A percentile compares a stretch with the other conserved stretches of the same genome.
phyloP scores from a whole-genome alignment of 768 basidiomycete species.

The Fomitopsis pulvina region DNA sequence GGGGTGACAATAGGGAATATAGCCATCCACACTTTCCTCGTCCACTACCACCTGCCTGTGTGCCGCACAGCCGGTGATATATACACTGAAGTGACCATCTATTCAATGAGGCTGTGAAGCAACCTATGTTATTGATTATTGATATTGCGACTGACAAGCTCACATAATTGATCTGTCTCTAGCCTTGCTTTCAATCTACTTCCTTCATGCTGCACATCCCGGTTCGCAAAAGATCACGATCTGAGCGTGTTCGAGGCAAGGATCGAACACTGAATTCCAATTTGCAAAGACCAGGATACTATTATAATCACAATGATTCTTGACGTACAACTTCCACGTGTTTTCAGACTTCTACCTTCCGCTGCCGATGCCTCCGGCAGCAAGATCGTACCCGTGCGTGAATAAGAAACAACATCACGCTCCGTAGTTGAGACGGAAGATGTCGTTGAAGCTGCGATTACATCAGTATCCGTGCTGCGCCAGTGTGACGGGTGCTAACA shows the following conservation, averaged over 20 bases:
- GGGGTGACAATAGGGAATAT: too few species aligned
- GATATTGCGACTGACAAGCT: too few species aligned
- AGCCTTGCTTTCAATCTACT: too few species aligned
- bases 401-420: slow-evolving; percentile 19
- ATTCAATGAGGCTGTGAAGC: too few species aligned
- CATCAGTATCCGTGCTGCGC: not conserved
- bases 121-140: too few species aligned
- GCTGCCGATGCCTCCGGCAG: slow-evolving; percentile 4
- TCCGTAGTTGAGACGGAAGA: slow-evolving; percentile 87
- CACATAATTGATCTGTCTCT: too few species aligned
- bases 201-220: too few species aligned
- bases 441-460: slow-evolving; percentile 67
- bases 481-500: slow-evolving; percentile 49
- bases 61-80: not conserved
- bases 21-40: too few species aligned
- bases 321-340: slow-evolving; percentile 17
- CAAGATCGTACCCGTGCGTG: not conserved
- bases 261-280: too few species aligned
- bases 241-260: too few species aligned
- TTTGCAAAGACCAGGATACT: slow-evolving; percentile 1
- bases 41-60: too few species aligned
- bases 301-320: slow-evolving; percentile 14
- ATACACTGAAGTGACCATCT: not conserved
- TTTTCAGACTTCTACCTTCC: slow-evolving; percentile 7
- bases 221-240: too few species aligned